Base-by-base conservation (phyloP, 352 stramenopile genomes). In the Globisporangium acanthophoron region DNA sequence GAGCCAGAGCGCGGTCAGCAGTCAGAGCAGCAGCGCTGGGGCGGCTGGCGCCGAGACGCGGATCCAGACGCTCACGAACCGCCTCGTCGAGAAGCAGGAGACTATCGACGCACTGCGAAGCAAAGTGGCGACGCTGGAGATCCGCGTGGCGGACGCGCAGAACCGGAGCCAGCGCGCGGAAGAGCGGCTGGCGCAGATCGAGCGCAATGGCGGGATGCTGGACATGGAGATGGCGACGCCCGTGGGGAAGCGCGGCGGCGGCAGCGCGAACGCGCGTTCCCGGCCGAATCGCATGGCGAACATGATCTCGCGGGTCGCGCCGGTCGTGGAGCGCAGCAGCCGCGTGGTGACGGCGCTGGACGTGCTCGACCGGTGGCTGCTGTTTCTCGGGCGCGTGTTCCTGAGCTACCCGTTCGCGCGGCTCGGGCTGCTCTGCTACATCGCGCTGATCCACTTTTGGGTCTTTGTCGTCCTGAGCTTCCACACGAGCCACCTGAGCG, bases 381-480 rank as follows among this genome's bases (percentile, higher is more conserved):
- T 92, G 31, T 90, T 91, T 56, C 70, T 94, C 40, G 82, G 84
- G 0, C 84, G 85, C 24, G 75, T 92, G 55, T 91, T 94, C 58
- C 55, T 92, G 50, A 77, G 77, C 52, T 78, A 77, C 27, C 85
- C 87, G 31, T 71, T 92, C n/a, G 81, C 81, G 41, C 82, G 87
- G 8, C 72, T 96, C 15, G 78, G 60, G 3, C 64, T 92, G 62
- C 45, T 96, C 37, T 79, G 75, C 56, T 96, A 96, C 73, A 62
- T 96, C 20, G 57, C 73, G 59, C 62, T 96, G 59, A 75, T 96
- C 47, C 87, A 96, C 62, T 71, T 89, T 11, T 96, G 87, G 87
- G 80, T 92, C 13, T 92, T 94, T 58, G 63, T 90, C 40, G 80
- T 96, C 50, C 65, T 96, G 59, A 90, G 80, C 59, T 92, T 94